Conservation (phyloP, 2,329 filamentous ascomycete species). For the Alternaria rosae region DNA sequence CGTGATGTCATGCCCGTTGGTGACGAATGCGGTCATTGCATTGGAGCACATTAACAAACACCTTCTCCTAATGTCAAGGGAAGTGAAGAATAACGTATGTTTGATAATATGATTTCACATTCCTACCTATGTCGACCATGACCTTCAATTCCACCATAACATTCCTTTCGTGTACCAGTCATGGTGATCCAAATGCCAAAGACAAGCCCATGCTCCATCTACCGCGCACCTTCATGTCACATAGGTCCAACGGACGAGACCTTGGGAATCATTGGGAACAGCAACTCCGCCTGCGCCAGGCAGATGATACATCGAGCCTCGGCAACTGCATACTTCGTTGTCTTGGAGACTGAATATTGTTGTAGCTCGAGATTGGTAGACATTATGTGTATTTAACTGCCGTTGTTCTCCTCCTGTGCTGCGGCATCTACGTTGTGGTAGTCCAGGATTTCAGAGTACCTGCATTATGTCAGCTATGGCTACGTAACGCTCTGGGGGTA, state of each 20-base stretch:
- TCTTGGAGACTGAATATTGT: constrained; percentile 20
- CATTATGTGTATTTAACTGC: constrained; percentile 32
- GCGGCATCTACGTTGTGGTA: constrained; percentile 93
- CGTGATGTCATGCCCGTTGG: neutral
- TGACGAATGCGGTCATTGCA: neutral
- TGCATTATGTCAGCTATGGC: constrained; percentile 50
- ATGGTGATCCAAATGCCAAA: constrained; percentile 21
- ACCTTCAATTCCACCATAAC: constrained; percentile 12
- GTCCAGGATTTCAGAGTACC: constrained; percentile 98
- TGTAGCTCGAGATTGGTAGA: constrained; percentile 12
- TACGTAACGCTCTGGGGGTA: neutral
- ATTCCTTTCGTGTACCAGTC: constrained; percentile 18
- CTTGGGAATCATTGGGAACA: constrained; percentile 25
- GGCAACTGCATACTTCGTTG: constrained; percentile 16
- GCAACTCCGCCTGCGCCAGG: constrained; percentile 22
- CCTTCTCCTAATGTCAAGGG: neutral
- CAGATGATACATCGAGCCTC: constrained; percentile 20
- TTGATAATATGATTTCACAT: constrained; percentile 19
- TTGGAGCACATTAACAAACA: neutral
- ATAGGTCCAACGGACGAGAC: constrained; percentile 22
- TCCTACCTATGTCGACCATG: constrained; percentile 19
- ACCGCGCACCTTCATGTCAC: constrained; percentile 20
- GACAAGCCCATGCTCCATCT: constrained; percentile 24
- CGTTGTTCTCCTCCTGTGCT: constrained; percentile 46
- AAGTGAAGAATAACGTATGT: constrained; percentile 10